phyloP scores from a whole-genome alignment of 768 basidiomycete genomes.

The Rhodotorula taiwanensis region DNA sequence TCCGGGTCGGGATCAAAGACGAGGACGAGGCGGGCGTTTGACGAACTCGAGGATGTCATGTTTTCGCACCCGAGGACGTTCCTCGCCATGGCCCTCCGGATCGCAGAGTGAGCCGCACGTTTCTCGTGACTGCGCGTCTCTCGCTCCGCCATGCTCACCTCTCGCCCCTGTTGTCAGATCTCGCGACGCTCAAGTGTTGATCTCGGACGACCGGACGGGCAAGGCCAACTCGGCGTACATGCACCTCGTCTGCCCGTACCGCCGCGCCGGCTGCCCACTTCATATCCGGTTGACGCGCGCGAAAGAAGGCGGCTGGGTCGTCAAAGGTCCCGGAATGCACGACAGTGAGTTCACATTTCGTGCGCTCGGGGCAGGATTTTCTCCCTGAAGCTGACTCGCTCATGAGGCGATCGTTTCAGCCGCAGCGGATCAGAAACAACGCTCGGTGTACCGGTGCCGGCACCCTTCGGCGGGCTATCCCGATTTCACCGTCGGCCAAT shows the following conservation, averaged over 20 bases:
- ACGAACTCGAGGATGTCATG: constrained; percentile 34
- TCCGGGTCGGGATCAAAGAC: too few species aligned
- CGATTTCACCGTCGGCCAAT: not conserved
- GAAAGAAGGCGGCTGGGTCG: constrained; percentile 33
- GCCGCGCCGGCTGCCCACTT: constrained; percentile 25
- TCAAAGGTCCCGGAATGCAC: not conserved
- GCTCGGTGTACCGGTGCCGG: constrained; percentile 30
- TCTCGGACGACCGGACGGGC: constrained; percentile 34
- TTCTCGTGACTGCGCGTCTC: too few species aligned
- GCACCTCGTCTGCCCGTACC: constrained; percentile 34
- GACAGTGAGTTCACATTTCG: constrained; percentile 2
- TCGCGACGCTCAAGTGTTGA: constrained; percentile 11
- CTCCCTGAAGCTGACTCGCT: too few species aligned
- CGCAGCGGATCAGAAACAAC: constrained; percentile 12
- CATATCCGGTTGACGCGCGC: constrained; percentile 29
- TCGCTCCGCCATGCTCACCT: not conserved
- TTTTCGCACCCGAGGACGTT: constrained; percentile 28
- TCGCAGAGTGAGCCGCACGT: constrained; percentile 32
- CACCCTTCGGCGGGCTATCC: constrained; percentile 14
- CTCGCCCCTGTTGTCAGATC: constrained; percentile 11
- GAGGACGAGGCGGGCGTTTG: constrained; percentile 10
- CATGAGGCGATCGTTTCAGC: not conserved
- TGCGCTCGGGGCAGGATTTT: too few species aligned
- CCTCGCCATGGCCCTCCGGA: constrained; percentile 6
- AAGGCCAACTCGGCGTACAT: constrained; percentile 32